Evolutionary conservation across 2,329 filamentous ascomycete genomes (phyloP), one percentile per base, ranked within the genome.

Genomic region (Penicillium sp.): DNA sequence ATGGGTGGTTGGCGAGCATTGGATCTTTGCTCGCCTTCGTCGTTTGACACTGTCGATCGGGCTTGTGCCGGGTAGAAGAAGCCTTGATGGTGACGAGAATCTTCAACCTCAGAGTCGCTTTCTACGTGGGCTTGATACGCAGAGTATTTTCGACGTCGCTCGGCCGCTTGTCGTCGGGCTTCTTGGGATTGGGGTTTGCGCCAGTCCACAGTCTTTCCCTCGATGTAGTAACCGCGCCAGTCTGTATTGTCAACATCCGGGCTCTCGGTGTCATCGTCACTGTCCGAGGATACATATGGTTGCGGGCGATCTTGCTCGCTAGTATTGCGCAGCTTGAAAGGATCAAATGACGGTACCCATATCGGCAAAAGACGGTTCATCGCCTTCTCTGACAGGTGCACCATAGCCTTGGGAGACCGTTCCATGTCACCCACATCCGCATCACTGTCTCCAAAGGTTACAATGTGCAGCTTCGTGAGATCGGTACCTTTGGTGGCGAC

Each of bases 321-420:
- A 6, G 26, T 51, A 48, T 44, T 53, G 29, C 26, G 42, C 5
- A 52, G 13, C 14, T 38, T 49, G 9, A 54, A 40, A 50, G 49
- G 7, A 54, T 66, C 64, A 57, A 68, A 32, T 37, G 51, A 26
- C 16, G 55, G 51, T n/a, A 55, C 28, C 56, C 52, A 60, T 6
- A 51, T 37, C 23, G 54, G 51, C 14, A 70, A 51, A 8, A 71
- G 51, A 14, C 55, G 58, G 35, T 69, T 59, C 47, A 70, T 62
- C 11, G 62, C 64, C 3, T 52, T 56, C 26, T 67, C 62, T 0
- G 68, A 70, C 4, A 68, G 56, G 31, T 62, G 60, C 9, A 70
- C 59, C 68, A 70, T 71, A 24, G 69, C 67, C 40, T 60, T 67
- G 4, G 67, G 63, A 8, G 66, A 68, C 35, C 59, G 50, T 44